Conservation (phyloP, 2,329 filamentous ascomycete genomes). For the Exophiala phaeomuriformis region DNA sequence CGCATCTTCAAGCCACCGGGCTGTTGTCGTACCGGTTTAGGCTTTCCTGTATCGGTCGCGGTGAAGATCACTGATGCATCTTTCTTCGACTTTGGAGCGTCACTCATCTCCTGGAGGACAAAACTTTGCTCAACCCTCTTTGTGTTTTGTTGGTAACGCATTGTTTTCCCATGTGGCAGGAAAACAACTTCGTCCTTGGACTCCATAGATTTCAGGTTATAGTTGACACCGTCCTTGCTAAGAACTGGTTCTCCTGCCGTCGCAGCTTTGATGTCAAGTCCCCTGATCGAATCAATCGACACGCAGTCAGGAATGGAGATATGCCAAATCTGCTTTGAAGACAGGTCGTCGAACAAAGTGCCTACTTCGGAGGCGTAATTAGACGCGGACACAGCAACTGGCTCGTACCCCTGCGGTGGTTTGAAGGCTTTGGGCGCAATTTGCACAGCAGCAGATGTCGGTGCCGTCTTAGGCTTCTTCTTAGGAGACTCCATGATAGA, state of each 20-base stretch:
- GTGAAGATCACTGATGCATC: conserved; percentile 15
- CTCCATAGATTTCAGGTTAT: conserved; percentile 16
- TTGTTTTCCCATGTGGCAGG: conserved; percentile 28
- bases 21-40: conserved; percentile 36
- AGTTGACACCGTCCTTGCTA: conserved; percentile 36
- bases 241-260: conserved; percentile 38
- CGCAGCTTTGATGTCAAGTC: conserved; percentile 38
- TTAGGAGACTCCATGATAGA: neutral
- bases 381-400: conserved; percentile 21
- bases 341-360: conserved; percentile 25
- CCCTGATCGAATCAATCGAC: conserved; percentile 39
- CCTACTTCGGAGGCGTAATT: conserved; percentile 10
- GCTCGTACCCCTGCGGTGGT: conserved; percentile 39
- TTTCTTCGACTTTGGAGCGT: conserved; percentile 1
- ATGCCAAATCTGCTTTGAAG: conserved; percentile 43
- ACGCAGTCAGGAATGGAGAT: conserved; percentile 42
- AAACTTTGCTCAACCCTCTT: conserved; percentile 25
- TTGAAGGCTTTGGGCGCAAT: conserved; percentile 35
- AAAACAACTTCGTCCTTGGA: conserved; percentile 31
- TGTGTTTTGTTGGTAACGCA: conserved; percentile 24
- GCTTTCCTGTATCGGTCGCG: conserved; percentile 23
- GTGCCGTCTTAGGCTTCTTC: conserved; percentile 5
- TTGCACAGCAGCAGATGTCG: conserved; percentile 2
- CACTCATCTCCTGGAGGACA: conserved; percentile 19
- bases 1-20: conserved; percentile 40